Percentiles rank a stretch among this genome's conserved stretches.
Evolutionary conservation across 1,284 basidiomycete species (phyloP).

Genomic region (Austroboletus olivaceoglutinosus): DNA sequence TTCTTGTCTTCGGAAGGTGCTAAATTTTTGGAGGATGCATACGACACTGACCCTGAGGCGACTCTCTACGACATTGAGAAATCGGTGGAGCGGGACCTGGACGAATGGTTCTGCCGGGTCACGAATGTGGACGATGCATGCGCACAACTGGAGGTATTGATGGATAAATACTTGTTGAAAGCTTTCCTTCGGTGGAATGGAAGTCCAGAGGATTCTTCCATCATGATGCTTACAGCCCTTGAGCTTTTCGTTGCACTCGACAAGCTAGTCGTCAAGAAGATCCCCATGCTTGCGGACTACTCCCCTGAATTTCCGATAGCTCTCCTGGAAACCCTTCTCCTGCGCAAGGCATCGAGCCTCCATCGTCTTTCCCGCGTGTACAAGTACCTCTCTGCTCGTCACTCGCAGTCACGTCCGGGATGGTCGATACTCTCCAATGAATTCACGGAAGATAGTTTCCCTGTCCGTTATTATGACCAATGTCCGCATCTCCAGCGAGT

Average conservation of each 20-base stretch:
- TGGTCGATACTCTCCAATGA: background rate
- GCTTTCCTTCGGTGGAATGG: background rate
- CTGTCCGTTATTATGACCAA: conserved; percentile 7
- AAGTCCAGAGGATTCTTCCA: background rate
- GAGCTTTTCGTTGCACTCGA: background rate
- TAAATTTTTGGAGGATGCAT: conserved; percentile 7
- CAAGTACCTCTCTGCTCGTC: background rate
- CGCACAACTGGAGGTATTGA: conserved; percentile 2
- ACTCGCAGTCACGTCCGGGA: background rate
- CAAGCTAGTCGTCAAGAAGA: background rate
- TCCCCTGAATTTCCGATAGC: background rate
- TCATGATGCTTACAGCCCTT: background rate
- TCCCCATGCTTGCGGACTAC: background rate
- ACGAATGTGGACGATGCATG: background rate
- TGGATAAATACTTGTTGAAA: background rate
- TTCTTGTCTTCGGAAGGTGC: background rate
- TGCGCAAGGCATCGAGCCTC: background rate
- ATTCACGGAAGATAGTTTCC: conserved; percentile 25
- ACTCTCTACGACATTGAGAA: conserved; percentile 26
- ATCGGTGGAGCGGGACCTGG: background rate
- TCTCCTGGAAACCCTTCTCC: background rate
- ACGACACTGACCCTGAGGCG: conserved; percentile 11
- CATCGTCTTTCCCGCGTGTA: background rate
- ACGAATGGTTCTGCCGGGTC: background rate
- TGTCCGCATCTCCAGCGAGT: background rate